Evolutionary conservation across 1,284 basidiomycete genomes (phyloP).

Genomic region (Athelia psychrophila): DNA sequence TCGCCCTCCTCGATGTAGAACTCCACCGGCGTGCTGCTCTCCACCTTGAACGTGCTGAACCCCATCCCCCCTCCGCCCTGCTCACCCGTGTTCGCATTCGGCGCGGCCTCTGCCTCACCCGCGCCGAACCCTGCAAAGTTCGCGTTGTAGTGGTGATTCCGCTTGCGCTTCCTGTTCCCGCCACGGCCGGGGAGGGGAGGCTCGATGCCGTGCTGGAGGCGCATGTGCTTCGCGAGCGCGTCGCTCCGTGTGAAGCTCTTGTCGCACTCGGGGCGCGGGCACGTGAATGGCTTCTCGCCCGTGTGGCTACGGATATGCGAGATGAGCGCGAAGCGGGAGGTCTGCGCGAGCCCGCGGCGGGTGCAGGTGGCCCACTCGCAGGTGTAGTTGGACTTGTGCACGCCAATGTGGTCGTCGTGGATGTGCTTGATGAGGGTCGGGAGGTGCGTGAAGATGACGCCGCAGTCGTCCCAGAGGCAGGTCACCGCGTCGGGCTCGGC

Average conservation of each 20-base stretch:
- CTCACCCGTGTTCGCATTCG: slow-evolving; percentile 18
- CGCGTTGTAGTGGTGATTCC: slow-evolving; percentile 30
- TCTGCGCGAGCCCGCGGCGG: slow-evolving; percentile 78
- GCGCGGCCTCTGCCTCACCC: too few species aligned
- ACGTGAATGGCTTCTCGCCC: slow-evolving; percentile 90
- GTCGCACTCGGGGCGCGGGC: slow-evolving; percentile 83
- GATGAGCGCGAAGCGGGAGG: slow-evolving; percentile 83
- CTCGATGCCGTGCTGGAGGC: slow-evolving; percentile 78
- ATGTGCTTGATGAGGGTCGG: slow-evolving; percentile 77
- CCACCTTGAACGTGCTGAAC: slow-evolving; percentile 66
- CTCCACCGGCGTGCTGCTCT: slow-evolving; percentile 45
- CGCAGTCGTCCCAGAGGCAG: slow-evolving; percentile 81
- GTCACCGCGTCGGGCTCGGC: slow-evolving; percentile 45
- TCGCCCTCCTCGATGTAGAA: slow-evolving; percentile 23
- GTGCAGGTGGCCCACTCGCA: slow-evolving; percentile 87
- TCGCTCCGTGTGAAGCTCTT: slow-evolving; percentile 92
- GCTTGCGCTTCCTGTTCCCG: slow-evolving; percentile 65
- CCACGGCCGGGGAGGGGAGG: slow-evolving; percentile 72
- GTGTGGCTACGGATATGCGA: slow-evolving; percentile 89
- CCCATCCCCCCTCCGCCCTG: slow-evolving; percentile 12
- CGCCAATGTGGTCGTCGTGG: slow-evolving; percentile 78
- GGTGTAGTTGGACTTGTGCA: slow-evolving; percentile 83
- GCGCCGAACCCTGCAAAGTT: slow-evolving; percentile 8
- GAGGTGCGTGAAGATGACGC: slow-evolving; percentile 64
- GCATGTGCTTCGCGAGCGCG: slow-evolving; percentile 88